A percentile compares a stretch with the other conserved stretches of the same genome.
phyloP scores from a whole-genome alignment of 306 rosid genomes.

The Mimosa pudica region DNA sequence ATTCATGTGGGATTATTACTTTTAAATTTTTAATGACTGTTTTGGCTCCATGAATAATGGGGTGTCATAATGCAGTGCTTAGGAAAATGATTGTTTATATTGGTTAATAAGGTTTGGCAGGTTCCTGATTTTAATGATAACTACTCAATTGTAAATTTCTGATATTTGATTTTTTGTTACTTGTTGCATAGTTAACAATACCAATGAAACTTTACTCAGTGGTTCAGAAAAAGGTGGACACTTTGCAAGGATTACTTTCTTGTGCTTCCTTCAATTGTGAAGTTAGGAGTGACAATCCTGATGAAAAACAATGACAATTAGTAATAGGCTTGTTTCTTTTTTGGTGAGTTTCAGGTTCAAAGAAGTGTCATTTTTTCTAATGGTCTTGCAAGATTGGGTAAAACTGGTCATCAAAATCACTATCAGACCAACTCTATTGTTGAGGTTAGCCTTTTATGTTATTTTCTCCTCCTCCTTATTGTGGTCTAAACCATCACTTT shows the following conservation, averaged over 20 bases:
- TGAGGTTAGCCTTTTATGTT: conserved; percentile 47
- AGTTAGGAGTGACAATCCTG: background rate
- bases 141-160: background rate
- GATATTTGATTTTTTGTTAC: background rate
- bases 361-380: conserved; percentile 38
- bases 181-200: background rate
- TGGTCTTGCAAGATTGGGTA: conserved; percentile 42
- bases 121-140: background rate
- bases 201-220: too few species aligned
- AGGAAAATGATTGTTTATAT: conserved; percentile 1
- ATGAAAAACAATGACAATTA: background rate
- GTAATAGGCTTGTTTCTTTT: background rate
- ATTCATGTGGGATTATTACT: conserved; percentile 1
- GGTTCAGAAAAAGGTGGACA: too few species aligned
- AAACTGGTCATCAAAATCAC: conserved; percentile 51
- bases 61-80: background rate
- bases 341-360: conserved; percentile 36
- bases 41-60: background rate
- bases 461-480: background rate
- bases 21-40: background rate
- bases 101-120: background rate
- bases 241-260: background rate
- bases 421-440: conserved; percentile 57
- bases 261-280: background rate
- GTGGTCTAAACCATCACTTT: background rate